phyloP scores from a whole-genome alignment of 2,329 filamentous ascomycete genomes.

The Arthrobotrys conoides region DNA sequence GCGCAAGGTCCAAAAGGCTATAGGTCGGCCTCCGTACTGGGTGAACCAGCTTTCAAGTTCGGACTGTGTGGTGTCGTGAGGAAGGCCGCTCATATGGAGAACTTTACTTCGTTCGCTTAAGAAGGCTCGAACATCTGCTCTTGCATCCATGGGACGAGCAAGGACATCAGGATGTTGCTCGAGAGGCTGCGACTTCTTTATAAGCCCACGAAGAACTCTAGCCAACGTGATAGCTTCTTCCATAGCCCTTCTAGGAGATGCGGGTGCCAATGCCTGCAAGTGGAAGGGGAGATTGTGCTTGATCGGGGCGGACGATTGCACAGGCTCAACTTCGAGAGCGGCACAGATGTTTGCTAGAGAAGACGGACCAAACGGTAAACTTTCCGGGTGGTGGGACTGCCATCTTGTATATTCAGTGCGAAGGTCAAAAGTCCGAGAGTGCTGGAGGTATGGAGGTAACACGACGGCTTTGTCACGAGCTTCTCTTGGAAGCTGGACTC shows the following conservation, averaged over 20 bases:
- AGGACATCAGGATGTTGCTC: conserved; percentile 96
- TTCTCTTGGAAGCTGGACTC: conserved; percentile 96
- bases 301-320: conserved; percentile 96
- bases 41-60: conserved; percentile 99
- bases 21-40: conserved; percentile 95
- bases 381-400: conserved; percentile 98
- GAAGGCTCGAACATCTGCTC: conserved; percentile 96
- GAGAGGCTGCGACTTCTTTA: conserved; percentile 94
- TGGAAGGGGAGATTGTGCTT: conserved; percentile 99
- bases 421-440: conserved; percentile 96
- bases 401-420: conserved; percentile 98
- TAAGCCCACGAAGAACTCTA: conserved; percentile 89
- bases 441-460: conserved; percentile 94
- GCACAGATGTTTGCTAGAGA: conserved; percentile 98
- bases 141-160: conserved; percentile 94
- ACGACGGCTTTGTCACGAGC: conserved; percentile 98
- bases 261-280: conserved; percentile 92
- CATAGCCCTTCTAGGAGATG: conserved; percentile 95
- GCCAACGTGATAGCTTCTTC: conserved; percentile 96
- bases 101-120: conserved; percentile 97
- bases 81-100: conserved; percentile 95
- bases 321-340: conserved; percentile 95
- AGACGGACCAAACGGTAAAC: conserved; percentile 93
- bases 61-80: conserved; percentile 97
- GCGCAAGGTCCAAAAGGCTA: conserved; percentile 98